These are phyloP conservation scores for Heterobasidion occidentale DNA, from an alignment of 1,284 basidiomycete species.

Conservation along the genomic window DNA sequence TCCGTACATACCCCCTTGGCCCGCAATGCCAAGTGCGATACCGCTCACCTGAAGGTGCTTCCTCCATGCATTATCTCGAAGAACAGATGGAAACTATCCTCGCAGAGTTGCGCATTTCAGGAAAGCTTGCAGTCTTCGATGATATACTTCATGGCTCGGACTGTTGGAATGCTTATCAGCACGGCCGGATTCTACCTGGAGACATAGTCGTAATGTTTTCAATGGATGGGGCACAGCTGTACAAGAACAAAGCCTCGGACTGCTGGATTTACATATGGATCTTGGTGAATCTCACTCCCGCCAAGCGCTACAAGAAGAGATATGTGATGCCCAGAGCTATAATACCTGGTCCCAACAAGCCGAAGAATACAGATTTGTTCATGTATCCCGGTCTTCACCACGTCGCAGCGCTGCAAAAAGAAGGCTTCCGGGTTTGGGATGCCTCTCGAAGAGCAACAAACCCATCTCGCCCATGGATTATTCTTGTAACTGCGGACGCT, in stretches of 20 bases:
- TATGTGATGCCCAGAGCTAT: constrained; percentile 16
- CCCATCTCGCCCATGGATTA: not conserved
- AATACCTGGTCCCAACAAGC: constrained; percentile 20
- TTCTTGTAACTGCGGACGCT: constrained; percentile 6
- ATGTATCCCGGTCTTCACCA: constrained; percentile 17
- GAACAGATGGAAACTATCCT: not conserved
- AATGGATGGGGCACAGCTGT: constrained; percentile 23
- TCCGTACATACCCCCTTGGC: not conserved
- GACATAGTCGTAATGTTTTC: constrained; percentile 18
- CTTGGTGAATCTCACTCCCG: constrained; percentile 14
- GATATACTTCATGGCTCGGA: constrained; percentile 14
- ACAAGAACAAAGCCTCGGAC: constrained; percentile 15
- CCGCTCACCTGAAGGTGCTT: not conserved
- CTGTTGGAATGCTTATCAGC: constrained; percentile 10
- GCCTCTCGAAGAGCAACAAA: not conserved
- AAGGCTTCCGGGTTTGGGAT: constrained; percentile 16
- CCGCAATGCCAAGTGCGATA: constrained; percentile 3
- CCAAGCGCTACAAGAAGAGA: constrained; percentile 17
- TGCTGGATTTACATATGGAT: constrained; percentile 23
- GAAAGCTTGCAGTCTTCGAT: not conserved
- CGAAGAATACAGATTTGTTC: constrained; percentile 18
- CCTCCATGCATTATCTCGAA: constrained; percentile 1
- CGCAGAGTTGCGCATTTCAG: not conserved
- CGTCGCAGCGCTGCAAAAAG: constrained; percentile 12
- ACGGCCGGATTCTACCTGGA: constrained; percentile 8